Evolutionary conservation across 495 filamentous ascomycete species (phyloP).

Genomic region (Astrothelium macrocarpum): DNA sequence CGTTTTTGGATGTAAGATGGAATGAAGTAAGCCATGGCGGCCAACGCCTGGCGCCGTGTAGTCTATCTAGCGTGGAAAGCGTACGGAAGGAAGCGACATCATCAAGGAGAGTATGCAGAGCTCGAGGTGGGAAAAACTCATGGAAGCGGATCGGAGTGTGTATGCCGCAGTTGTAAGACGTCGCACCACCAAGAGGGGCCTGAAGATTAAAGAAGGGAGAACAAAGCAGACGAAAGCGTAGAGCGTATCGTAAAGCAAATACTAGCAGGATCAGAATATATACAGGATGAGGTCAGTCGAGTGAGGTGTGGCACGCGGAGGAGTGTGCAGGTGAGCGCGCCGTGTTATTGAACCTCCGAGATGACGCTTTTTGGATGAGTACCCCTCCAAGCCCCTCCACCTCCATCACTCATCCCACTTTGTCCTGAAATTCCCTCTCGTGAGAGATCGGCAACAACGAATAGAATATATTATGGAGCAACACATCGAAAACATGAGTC

Average conservation of each 20-base stretch:
- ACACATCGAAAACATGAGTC: constrained; percentile 5
- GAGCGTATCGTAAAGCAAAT: too few species aligned
- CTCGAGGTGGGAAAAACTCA: not conserved
- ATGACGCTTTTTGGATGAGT: not conserved
- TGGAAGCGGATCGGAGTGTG: not conserved
- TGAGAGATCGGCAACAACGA: too few species aligned
- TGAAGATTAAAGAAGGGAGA: not conserved
- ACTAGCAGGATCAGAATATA: not conserved
- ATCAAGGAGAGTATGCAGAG: not conserved
- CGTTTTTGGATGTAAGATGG: constrained; percentile 53
- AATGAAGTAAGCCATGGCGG: constrained; percentile 48
- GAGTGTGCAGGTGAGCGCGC: not conserved
- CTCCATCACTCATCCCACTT: constrained; percentile 6
- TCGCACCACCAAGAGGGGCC: not conserved
- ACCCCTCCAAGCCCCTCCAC: constrained; percentile 7
- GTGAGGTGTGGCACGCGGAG: not conserved
- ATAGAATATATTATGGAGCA: too few species aligned
- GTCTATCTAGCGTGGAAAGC: not conserved
- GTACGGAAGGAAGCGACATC: not conserved
- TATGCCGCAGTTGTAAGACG: not conserved
- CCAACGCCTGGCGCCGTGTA: not conserved
- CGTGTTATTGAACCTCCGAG: not conserved
- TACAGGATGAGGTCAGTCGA: not conserved
- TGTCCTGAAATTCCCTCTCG: not conserved
- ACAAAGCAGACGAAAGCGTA: not conserved